These are phyloP conservation scores for Ephemerocybe angulata DNA, from an alignment of 768 basidiomycete species.

Conservation along the genomic window DNA sequence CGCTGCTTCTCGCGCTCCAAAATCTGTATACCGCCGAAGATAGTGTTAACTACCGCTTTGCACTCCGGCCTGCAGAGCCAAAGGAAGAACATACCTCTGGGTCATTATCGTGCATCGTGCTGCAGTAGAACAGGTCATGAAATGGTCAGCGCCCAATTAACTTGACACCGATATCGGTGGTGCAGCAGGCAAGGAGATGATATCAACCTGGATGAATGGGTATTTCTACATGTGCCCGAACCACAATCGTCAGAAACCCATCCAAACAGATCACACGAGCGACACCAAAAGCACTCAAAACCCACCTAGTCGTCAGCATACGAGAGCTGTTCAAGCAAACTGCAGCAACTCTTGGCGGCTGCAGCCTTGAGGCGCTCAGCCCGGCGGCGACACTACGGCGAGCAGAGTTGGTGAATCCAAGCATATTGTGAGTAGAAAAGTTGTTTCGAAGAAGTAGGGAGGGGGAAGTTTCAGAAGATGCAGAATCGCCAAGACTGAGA, in stretches of 20 bases:
- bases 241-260: neutral
- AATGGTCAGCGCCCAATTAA: neutral
- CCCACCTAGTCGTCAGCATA: neutral
- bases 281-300: neutral
- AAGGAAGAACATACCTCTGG: constrained; percentile 36
- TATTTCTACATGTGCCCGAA: neutral
- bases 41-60: neutral
- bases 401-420: neutral
- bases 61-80: neutral
- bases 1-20: constrained; percentile 52
- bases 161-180: no score
- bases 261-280: neutral
- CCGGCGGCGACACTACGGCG: neutral
- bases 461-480: neutral
- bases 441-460: neutral
- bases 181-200: no score
- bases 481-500: neutral
- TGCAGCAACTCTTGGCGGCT: no score
- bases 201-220: neutral
- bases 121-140: constrained; percentile 14
- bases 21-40: constrained; percentile 30
- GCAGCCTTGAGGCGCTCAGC: no score
- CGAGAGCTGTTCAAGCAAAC: no score
- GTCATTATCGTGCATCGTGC: constrained; percentile 60
- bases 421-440: neutral